phyloP scores from a whole-genome alignment of 768 basidiomycete species.

The Pulveroboletus sp. region DNA sequence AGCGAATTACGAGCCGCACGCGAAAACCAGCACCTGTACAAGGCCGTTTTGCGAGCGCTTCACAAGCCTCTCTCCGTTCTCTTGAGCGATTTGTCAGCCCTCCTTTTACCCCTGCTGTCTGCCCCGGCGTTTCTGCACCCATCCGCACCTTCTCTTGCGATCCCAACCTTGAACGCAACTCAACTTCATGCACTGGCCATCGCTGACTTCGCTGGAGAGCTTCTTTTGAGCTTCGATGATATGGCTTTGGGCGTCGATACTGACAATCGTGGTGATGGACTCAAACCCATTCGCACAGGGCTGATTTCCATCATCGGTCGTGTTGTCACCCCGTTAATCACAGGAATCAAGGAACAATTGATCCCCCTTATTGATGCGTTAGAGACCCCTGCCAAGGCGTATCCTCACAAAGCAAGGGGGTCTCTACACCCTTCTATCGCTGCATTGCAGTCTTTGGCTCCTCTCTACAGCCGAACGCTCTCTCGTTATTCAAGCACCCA shows the following conservation, averaged over 20 bases:
- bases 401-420: slow-evolving; percentile 17
- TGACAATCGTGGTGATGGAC: slow-evolving; percentile 63
- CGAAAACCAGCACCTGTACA: slow-evolving; percentile 61
- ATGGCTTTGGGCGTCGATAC: slow-evolving; percentile 59
- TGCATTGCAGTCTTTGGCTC: slow-evolving; percentile 56
- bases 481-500: slow-evolving; percentile 52
- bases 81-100: slow-evolving; percentile 64
- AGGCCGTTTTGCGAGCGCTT: slow-evolving; percentile 68
- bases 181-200: slow-evolving; percentile 72
- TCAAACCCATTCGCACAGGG: slow-evolving; percentile 68
- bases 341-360: slow-evolving; percentile 59
- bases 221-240: slow-evolving; percentile 69
- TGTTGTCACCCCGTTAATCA: slow-evolving; percentile 62
- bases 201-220: slow-evolving; percentile 68
- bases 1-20: slow-evolving; percentile 70
- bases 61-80: slow-evolving; percentile 78
- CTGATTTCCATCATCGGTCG: slow-evolving; percentile 66
- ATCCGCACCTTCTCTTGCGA: slow-evolving; percentile 47
- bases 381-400: slow-evolving; percentile 41
- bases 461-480: slow-evolving; percentile 59
- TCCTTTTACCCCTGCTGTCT: slow-evolving; percentile 64
- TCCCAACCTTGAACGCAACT: slow-evolving; percentile 56
- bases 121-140: slow-evolving; percentile 58
- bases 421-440: slow-evolving; percentile 56
- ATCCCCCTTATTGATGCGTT: slow-evolving; percentile 61